A percentile compares a stretch with the other conserved stretches of the same genome.
Evolutionary conservation across 371 early-diverging fungal genomes (phyloP).

Genomic region (Capillidium heterosporum): DNA sequence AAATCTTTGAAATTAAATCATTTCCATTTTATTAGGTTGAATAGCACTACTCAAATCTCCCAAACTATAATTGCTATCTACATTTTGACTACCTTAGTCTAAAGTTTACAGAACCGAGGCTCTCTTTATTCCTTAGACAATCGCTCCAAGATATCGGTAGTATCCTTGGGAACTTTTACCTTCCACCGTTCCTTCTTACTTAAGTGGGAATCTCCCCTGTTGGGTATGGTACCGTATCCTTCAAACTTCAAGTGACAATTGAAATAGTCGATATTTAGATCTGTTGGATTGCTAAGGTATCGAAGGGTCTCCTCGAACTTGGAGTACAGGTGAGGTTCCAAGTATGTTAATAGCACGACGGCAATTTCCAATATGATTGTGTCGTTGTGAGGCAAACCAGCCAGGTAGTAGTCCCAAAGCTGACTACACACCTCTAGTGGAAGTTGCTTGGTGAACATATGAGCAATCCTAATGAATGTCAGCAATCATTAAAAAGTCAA

Average conservation of each 20-base stretch:
- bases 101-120: too few species aligned
- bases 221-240: too few species aligned
- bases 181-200: too few species aligned
- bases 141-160: too few species aligned
- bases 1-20: too few species aligned
- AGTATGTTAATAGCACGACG: neutral
- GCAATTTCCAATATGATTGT: neutral
- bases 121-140: too few species aligned
- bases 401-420: neutral
- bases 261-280: neutral
- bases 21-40: too few species aligned
- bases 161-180: too few species aligned
- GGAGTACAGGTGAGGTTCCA: neutral
- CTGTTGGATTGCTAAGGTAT: neutral
- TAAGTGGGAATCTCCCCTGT: too few species aligned
- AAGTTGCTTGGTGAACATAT: neutral
- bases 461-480: neutral
- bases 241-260: neutral
- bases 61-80: too few species aligned
- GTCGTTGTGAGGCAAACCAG: neutral
- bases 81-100: too few species aligned
- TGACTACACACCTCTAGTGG: neutral
- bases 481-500: neutral
- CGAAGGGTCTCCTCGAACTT: neutral
- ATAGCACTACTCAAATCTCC: too few species aligned